A percentile compares a stretch with the other conserved stretches of the same genome.
Evolutionary conservation across 148 eudicot genomes (phyloP).

Genomic region (Silene conica): DNA sequence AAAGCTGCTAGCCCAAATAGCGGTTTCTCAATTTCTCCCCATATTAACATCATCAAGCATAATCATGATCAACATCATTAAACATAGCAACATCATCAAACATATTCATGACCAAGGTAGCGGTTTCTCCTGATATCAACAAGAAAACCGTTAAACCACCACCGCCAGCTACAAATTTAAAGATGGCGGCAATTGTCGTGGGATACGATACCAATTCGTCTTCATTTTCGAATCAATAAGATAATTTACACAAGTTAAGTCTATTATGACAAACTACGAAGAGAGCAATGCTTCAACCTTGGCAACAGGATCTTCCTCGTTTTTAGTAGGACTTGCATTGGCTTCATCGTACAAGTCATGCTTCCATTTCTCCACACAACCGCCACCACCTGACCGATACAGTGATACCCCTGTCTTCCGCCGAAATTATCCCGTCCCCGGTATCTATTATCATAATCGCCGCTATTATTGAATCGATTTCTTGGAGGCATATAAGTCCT

Average conservation of each 20-base stretch:
- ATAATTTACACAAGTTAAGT: not conserved
- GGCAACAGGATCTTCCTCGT: slow-evolving; percentile 79
- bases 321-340: slow-evolving; percentile 59
- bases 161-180: no score
- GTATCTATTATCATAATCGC: slow-evolving; percentile 30
- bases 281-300: slow-evolving; percentile 85
- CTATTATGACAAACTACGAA: slow-evolving; percentile 28
- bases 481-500: slow-evolving; percentile 37
- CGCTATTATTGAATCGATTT: slow-evolving; percentile 36
- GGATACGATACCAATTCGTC: not conserved
- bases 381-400: slow-evolving; percentile 36
- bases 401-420: slow-evolving; percentile 44
- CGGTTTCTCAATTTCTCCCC: no score
- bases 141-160: no score
- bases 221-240: not conserved
- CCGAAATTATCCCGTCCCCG: slow-evolving; percentile 45
- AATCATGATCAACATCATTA: no score
- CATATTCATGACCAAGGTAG: no score
- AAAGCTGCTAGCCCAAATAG: no score
- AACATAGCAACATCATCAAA: no score
- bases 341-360: slow-evolving; percentile 85
- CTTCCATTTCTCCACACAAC: slow-evolving; percentile 81
- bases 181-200: not conserved
- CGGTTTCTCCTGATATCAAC: no score
- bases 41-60: no score